phyloP scores from a whole-genome alignment of 352 stramenopile species.

The Globisporangium ultimum region DNA sequence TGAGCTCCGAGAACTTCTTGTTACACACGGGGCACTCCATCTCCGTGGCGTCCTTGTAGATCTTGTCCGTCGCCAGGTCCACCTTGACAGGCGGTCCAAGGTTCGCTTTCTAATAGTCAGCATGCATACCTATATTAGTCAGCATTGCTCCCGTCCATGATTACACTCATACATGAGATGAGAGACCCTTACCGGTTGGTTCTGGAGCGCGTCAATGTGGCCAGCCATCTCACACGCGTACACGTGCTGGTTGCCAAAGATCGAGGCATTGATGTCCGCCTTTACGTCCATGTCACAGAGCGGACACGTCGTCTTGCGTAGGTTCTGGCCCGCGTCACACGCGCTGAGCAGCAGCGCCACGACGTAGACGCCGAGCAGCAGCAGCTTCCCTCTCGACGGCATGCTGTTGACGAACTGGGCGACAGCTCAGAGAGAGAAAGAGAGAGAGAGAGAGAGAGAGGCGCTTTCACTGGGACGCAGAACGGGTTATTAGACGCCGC shows the following conservation, averaged over 20 bases:
- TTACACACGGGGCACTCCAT: conserved; percentile 65
- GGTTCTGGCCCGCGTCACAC: conserved; percentile 40
- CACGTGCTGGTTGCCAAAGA: conserved; percentile 67
- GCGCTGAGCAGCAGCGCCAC: conserved; percentile 21
- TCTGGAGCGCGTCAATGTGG: conserved; percentile 74
- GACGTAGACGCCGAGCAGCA: conserved; percentile 17
- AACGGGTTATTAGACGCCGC: too few relatives aligned
- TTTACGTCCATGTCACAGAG: conserved; percentile 41
- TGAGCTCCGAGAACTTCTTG: conserved; percentile 50
- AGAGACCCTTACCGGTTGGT: conserved; percentile 50
- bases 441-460: too few relatives aligned
- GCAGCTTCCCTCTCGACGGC: conserved; percentile 2
- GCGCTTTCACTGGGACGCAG: too few relatives aligned
- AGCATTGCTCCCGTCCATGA: conserved; percentile 1
- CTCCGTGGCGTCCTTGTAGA: conserved; percentile 60
- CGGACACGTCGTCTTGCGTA: conserved; percentile 42
- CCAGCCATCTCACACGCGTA: conserved; percentile 85
- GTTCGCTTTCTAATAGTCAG: conserved; percentile 30
- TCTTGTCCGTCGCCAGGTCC: conserved; percentile 60
- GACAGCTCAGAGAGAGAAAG: neutral
- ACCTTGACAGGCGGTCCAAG: conserved; percentile 34
- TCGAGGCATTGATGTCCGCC: conserved; percentile 51
- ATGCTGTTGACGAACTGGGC: neutral
- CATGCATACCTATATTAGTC: neutral
- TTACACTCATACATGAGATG: neutral